These are phyloP conservation scores for Phialophora macrospora DNA, from an alignment of 2,329 filamentous ascomycete genomes.

Conservation along the genomic window DNA sequence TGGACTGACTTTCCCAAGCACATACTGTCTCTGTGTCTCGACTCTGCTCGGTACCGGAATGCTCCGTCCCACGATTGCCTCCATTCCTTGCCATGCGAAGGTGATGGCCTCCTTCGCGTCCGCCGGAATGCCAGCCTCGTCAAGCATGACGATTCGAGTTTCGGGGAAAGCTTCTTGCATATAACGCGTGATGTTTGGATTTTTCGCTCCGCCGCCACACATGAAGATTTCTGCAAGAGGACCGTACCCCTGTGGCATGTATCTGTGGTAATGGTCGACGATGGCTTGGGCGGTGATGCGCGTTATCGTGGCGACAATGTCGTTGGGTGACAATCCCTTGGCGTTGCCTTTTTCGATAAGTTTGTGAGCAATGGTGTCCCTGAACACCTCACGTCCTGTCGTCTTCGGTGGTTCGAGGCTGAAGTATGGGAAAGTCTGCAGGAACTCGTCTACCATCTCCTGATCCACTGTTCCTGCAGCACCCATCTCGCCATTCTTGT, in stretches of 20 bases:
- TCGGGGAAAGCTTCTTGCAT: slow-evolving; percentile 57
- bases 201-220: slow-evolving; percentile 64
- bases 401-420: slow-evolving; percentile 59
- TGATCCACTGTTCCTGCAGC: slow-evolving; percentile 57
- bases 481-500: slow-evolving; percentile 59
- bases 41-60: slow-evolving; percentile 61
- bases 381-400: slow-evolving; percentile 65
- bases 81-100: slow-evolving; percentile 66
- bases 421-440: slow-evolving; percentile 57
- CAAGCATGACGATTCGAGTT: slow-evolving; percentile 59
- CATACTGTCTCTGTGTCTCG: slow-evolving; percentile 57
- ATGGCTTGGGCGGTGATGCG: slow-evolving; percentile 65
- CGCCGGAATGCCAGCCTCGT: slow-evolving; percentile 62
- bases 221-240: slow-evolving; percentile 63
- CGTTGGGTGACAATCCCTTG: slow-evolving; percentile 55
- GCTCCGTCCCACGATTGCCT: slow-evolving; percentile 60
- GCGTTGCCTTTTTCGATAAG: slow-evolving; percentile 56
- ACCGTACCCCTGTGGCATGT: slow-evolving; percentile 49
- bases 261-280: slow-evolving; percentile 56
- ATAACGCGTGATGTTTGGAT: slow-evolving; percentile 61
- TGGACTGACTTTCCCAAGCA: slow-evolving; percentile 61
- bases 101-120: slow-evolving; percentile 65
- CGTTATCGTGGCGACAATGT: slow-evolving; percentile 64
- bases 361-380: slow-evolving; percentile 60
- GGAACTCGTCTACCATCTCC: slow-evolving; percentile 58